Evolutionary conservation across 306 rosid species (phyloP).

Genomic region (Sicyos baderoa): DNA sequence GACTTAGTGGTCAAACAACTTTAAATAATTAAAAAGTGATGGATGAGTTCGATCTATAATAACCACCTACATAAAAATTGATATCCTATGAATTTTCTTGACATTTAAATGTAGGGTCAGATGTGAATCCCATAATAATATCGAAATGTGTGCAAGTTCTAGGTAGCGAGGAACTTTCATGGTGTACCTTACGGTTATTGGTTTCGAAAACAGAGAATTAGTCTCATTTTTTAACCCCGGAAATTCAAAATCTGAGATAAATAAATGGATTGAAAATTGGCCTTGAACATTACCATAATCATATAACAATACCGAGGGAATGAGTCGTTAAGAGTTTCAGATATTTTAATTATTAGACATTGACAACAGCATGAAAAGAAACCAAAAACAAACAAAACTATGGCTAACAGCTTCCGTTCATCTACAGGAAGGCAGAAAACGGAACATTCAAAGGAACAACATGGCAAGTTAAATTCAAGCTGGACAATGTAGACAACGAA

Average conservation of each 20-base stretch:
- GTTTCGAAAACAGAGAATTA: not conserved
- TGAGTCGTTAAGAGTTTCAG: not conserved
- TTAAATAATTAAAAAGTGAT: too few relatives aligned
- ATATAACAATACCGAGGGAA: not conserved
- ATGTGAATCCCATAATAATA: too few relatives aligned
- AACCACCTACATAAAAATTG: too few relatives aligned
- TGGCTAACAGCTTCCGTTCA: not conserved
- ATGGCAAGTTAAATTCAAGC: slow-evolving; percentile 77
- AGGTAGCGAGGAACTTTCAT: too few relatives aligned
- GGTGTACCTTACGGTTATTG: too few relatives aligned
- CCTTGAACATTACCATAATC: not conserved
- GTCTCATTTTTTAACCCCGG: not conserved
- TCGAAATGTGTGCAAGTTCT: too few relatives aligned
- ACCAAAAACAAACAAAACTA: not conserved
- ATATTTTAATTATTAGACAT: too few relatives aligned
- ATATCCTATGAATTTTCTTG: too few relatives aligned
- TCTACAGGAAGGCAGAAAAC: slow-evolving; percentile 53
- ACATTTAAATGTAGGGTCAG: too few relatives aligned
- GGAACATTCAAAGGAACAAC: slow-evolving; percentile 82
- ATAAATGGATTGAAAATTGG: not conserved
- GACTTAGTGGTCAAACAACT: too few relatives aligned
- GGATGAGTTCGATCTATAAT: too few relatives aligned
- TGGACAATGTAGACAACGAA: slow-evolving; percentile 33
- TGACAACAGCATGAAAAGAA: too few relatives aligned
- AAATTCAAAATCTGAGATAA: not conserved